phyloP scores from a whole-genome alignment of 1,139 yeast species.

The Yamadazyma dendronema region DNA sequence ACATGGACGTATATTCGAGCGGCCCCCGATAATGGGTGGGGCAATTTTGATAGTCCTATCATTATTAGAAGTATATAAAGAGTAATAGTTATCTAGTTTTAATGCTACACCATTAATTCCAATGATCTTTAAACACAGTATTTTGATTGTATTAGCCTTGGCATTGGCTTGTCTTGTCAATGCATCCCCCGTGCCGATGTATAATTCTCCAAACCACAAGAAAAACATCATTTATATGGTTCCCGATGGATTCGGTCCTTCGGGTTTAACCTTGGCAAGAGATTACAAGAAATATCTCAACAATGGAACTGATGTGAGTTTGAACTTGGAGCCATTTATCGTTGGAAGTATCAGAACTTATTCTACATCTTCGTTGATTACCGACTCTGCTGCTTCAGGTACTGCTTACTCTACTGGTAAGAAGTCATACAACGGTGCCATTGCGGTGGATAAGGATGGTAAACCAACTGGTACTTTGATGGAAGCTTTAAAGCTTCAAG shows the following conservation, averaged over 20 bases:
- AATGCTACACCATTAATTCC: background rate
- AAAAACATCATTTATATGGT: constrained; percentile 78
- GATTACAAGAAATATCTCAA: constrained; percentile 61
- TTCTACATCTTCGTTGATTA: constrained; percentile 66
- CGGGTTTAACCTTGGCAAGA: constrained; percentile 73
- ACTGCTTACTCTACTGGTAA: constrained; percentile 82
- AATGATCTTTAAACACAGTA: constrained; percentile 7
- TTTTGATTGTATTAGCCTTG: constrained; percentile 11
- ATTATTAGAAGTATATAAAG: no score
- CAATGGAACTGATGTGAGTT: constrained; percentile 46
- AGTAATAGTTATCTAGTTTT: no score
- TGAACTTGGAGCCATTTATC: constrained; percentile 62
- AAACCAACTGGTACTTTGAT: constrained; percentile 77
- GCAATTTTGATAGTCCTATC: no score
- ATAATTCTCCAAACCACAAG: constrained; percentile 6
- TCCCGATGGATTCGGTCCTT: constrained; percentile 92
- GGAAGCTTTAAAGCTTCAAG: constrained; percentile 77
- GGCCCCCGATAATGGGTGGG: no score
- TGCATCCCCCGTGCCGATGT: constrained; percentile 7
- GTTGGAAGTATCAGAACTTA: constrained; percentile 80
- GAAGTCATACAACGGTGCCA: constrained; percentile 82
- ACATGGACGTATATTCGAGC: no score
- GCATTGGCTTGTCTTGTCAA: constrained; percentile 9
- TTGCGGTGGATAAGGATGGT: constrained; percentile 65
- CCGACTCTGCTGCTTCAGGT: constrained; percentile 95